phyloP scores from a whole-genome alignment of 2,329 filamentous ascomycete species.

The Beauveria rudraprayagi region DNA sequence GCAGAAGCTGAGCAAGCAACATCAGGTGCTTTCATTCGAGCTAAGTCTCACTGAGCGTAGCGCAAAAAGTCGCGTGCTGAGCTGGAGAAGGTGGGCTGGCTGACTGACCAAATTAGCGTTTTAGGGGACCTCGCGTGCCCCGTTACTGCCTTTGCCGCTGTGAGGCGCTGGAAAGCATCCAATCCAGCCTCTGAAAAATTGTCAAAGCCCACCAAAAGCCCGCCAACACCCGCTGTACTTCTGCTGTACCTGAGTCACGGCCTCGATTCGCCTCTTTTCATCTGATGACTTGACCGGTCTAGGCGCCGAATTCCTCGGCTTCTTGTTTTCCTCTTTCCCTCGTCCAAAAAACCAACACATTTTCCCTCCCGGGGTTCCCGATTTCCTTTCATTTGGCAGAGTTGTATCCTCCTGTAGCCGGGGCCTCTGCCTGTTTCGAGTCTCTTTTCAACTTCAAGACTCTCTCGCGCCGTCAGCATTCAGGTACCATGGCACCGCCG shows the following conservation, averaged over 20 bases:
- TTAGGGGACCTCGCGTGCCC: no score
- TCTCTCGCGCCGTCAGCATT: neutral
- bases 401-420: neutral
- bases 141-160: no score
- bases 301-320: neutral
- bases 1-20: neutral
- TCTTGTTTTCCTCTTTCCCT: neutral
- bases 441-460: neutral
- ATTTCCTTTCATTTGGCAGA: neutral
- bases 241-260: neutral
- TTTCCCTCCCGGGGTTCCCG: neutral
- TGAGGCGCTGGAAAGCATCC: no score
- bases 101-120: no score
- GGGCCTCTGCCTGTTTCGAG: neutral
- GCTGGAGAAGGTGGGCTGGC: neutral
- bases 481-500: conserved; percentile 25
- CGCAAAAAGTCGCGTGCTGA: conserved; percentile 2
- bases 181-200: neutral
- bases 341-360: neutral
- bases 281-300: neutral
- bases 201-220: neutral
- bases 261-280: neutral
- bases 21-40: neutral
- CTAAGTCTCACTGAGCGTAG: neutral
- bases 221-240: neutral